phyloP scores from a whole-genome alignment of 805 yeast species.

The Vanderwaltozyma verrucispora region DNA sequence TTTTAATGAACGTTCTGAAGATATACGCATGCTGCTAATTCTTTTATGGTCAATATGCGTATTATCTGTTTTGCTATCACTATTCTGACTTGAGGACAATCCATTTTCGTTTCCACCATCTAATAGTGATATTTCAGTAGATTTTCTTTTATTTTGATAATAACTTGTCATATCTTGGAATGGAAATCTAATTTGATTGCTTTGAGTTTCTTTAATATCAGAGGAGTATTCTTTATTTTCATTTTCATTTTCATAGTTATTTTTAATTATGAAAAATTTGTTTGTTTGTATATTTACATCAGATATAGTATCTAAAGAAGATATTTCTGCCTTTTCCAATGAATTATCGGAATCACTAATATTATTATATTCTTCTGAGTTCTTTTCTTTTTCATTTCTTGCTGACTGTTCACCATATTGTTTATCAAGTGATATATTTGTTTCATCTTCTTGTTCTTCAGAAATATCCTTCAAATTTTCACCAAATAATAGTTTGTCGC shows the following conservation, averaged over 20 bases:
- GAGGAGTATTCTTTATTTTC: background rate
- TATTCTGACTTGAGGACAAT: too few species aligned
- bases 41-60: too few species aligned
- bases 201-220: background rate
- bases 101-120: too few species aligned
- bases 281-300: background rate
- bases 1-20: conserved; percentile 9
- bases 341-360: background rate
- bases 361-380: background rate
- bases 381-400: background rate
- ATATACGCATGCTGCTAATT: conserved; percentile 5
- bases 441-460: conserved; percentile 15
- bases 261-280: background rate
- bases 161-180: background rate
- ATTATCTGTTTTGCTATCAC: too few species aligned
- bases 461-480: conserved; percentile 18
- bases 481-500: conserved; percentile 25
- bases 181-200: background rate
- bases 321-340: background rate
- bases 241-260: too few species aligned
- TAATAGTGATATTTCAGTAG: too few species aligned
- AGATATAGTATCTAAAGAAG: background rate
- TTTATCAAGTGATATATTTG: background rate
- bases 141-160: background rate
- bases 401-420: background rate